Percentiles rank a stretch among this genome's conserved stretches.
Evolutionary conservation across 73 alveolate species (phyloP).

Genomic region (Tetrahymena borealis): DNA sequence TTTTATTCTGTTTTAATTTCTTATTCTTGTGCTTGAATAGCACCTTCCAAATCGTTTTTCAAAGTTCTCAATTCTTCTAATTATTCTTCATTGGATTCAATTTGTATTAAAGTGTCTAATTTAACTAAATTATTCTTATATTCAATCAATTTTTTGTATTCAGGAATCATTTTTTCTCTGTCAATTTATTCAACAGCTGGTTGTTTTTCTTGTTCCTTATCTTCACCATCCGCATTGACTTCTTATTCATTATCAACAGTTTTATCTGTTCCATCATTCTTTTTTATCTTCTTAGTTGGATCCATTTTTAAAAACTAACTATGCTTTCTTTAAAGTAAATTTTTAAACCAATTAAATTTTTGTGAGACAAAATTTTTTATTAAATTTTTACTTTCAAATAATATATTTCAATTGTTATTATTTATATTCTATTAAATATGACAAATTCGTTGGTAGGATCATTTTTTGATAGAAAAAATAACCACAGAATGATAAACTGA

Average conservation of each 20-base stretch:
- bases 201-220: background rate
- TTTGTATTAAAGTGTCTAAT: slow-evolving; percentile 8
- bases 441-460: no score
- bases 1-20: slow-evolving; percentile 12
- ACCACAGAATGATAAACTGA: no score
- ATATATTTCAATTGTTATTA: no score
- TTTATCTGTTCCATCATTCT: background rate
- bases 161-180: background rate
- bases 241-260: background rate
- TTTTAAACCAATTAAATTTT: background rate
- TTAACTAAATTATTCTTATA: slow-evolving; percentile 22
- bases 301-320: background rate
- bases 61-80: slow-evolving; percentile 22
- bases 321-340: background rate
- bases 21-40: slow-evolving; percentile 2
- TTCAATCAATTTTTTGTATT: slow-evolving; percentile 15
- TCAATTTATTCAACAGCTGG: background rate
- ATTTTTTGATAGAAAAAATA: no score
- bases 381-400: no score
- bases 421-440: no score
- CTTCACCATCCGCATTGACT: background rate
- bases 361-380: background rate
- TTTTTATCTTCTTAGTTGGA: background rate
- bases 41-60: slow-evolving; percentile 3
- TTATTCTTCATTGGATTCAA: slow-evolving; percentile 10